Evolutionary conservation across 1,284 basidiomycete genomes (phyloP).

Genomic region (Ustilago bromivora): DNA sequence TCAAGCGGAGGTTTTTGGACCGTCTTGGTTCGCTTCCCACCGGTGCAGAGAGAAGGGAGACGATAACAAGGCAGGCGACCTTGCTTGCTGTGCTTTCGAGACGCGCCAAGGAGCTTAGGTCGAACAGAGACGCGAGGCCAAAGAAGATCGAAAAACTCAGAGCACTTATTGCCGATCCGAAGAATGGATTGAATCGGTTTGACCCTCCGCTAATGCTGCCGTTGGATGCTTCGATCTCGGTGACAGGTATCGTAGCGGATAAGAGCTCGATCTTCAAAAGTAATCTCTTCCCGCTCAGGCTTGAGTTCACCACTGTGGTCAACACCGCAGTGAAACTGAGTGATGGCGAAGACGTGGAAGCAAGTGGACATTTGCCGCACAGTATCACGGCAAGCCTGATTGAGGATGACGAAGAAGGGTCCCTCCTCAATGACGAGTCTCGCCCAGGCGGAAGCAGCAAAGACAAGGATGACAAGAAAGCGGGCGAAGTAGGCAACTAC

Average conservation of each 20-base stretch:
- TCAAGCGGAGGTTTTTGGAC: slow-evolving; percentile 88
- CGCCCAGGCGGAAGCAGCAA: slow-evolving; percentile 3
- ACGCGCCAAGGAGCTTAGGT: slow-evolving; percentile 85
- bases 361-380: slow-evolving; percentile 21
- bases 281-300: slow-evolving; percentile 88
- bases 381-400: slow-evolving; percentile 43
- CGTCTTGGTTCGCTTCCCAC: slow-evolving; percentile 60
- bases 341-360: slow-evolving; percentile 2
- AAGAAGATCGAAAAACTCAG: slow-evolving; percentile 97
- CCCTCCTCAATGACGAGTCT: slow-evolving; percentile 15
- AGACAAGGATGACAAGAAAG: slow-evolving; percentile 25
- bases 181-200: slow-evolving; percentile 74
- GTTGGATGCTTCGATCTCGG: slow-evolving; percentile 83
- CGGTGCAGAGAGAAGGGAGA: slow-evolving; percentile 25
- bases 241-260: slow-evolving; percentile 87
- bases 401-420: slow-evolving; percentile 19
- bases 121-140: slow-evolving; percentile 89
- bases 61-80: slow-evolving; percentile 75
- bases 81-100: slow-evolving; percentile 82
- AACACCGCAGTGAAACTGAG: background rate
- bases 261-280: slow-evolving; percentile 97
- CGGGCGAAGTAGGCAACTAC: slow-evolving; percentile 71
- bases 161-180: slow-evolving; percentile 83
- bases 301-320: slow-evolving; percentile 77
- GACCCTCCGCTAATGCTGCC: slow-evolving; percentile 74